Evolutionary conservation across 2,329 filamentous ascomycete genomes (phyloP).

Genomic region (Magnaporthiopsis poae): DNA sequence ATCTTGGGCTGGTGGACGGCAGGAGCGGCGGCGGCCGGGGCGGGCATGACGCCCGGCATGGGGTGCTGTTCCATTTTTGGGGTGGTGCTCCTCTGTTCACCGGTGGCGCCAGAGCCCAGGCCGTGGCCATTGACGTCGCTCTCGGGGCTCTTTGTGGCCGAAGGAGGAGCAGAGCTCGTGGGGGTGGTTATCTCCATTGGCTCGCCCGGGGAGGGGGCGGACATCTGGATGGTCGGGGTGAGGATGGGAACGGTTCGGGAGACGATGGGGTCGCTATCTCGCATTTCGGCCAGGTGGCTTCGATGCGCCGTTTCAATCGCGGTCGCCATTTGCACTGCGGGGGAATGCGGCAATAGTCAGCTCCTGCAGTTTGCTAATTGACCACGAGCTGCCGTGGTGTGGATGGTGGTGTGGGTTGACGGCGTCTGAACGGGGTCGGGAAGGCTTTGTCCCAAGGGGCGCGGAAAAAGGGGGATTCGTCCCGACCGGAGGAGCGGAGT

Average conservation of each 20-base stretch:
- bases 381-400: neutral
- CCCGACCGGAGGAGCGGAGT: neutral
- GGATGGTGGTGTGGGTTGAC: neutral
- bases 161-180: slow-evolving; percentile 33
- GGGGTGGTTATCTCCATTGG: slow-evolving; percentile 52
- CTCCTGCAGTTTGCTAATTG: slow-evolving; percentile 11
- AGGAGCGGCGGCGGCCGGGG: slow-evolving; percentile 51
- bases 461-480: neutral
- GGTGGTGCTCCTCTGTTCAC: slow-evolving; percentile 10
- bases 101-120: slow-evolving; percentile 15
- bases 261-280: slow-evolving; percentile 35
- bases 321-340: slow-evolving; percentile 41
- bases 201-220: slow-evolving; percentile 46
- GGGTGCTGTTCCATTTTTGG: slow-evolving; percentile 23
- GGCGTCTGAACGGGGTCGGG: neutral
- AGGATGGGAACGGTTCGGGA: slow-evolving; percentile 48
- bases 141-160: slow-evolving; percentile 33
- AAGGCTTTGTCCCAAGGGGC: neutral
- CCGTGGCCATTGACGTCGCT: slow-evolving; percentile 14
- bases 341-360: slow-evolving; percentile 11
- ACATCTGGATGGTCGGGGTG: slow-evolving; percentile 48
- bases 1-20: slow-evolving; percentile 91
- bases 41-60: slow-evolving; percentile 33
- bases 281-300: slow-evolving; percentile 30
- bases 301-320: slow-evolving; percentile 41